Percentiles rank a stretch among this genome's conserved stretches.
Conservation (phyloP, 331 rosid genomes). For the Pyracantha coccinea region DNA sequence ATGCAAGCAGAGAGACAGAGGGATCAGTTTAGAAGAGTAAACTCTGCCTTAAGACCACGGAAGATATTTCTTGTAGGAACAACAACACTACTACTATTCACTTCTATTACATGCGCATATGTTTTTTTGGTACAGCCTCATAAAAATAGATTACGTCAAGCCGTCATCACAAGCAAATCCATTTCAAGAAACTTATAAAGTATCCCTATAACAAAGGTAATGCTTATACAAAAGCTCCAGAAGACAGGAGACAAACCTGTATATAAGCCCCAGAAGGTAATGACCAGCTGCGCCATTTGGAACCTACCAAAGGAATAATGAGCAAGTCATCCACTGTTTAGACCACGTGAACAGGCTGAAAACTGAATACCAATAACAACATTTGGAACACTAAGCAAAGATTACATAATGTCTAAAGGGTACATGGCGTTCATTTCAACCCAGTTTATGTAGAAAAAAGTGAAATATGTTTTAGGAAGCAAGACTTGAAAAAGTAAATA, state of each 20-base stretch:
- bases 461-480: background rate
- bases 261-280: conserved; percentile 85
- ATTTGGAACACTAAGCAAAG: background rate
- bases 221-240: background rate
- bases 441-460: background rate
- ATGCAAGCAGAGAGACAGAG: background rate
- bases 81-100: background rate
- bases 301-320: conserved; percentile 44
- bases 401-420: background rate
- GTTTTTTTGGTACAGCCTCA: background rate
- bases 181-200: background rate
- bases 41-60: background rate
- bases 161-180: background rate
- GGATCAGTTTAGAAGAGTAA: background rate
- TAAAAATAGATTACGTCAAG: background rate
- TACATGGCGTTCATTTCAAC: background rate
- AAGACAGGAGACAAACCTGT: conserved; percentile 50
- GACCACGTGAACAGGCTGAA: conserved; percentile 1
- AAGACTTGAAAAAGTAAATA: background rate
- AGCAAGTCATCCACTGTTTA: conserved; percentile 19
- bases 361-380: background rate
- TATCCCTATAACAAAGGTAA: background rate
- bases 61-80: background rate
- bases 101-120: background rate
- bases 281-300: conserved; percentile 99